Evolutionary conservation across 2,329 filamentous ascomycete genomes (phyloP).

Genomic region (Fusarium pininemorale): DNA sequence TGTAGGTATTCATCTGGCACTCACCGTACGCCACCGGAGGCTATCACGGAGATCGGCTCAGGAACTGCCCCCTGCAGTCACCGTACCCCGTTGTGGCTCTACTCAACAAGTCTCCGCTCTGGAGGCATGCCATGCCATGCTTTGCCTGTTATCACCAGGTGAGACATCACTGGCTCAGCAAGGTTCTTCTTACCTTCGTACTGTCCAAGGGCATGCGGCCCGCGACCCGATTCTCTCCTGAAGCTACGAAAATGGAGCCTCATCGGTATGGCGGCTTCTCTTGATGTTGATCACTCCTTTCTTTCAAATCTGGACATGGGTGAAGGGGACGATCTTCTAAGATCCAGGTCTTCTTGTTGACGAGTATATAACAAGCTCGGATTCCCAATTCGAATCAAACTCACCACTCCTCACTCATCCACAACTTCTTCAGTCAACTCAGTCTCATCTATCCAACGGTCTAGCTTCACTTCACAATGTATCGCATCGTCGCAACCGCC

Average conservation of each 20-base stretch:
- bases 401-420: conserved; percentile 21
- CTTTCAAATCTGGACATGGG: neutral
- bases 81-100: neutral
- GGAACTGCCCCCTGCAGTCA: conserved; percentile 3
- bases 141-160: neutral
- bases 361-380: conserved; percentile 26
- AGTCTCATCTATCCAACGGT: conserved; percentile 15
- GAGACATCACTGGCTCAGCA: neutral
- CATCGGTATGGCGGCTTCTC: conserved; percentile 19
- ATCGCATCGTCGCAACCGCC: conserved; percentile 43
- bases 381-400: conserved; percentile 9
- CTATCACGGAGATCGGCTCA: conserved; percentile 15
- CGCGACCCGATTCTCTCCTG: conserved; percentile 16
- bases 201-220: conserved; percentile 24
- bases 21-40: conserved; percentile 4
- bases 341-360: neutral
- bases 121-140: conserved; percentile 1
- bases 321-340: neutral
- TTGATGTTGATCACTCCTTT: neutral
- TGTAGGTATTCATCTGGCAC: neutral
- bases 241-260: conserved; percentile 5
- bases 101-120: conserved; percentile 1
- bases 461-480: conserved; percentile 38
- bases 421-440: conserved; percentile 19
- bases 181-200: neutral